Conservation (phyloP, 257 asterid species). For the Oldenlandia corymbosa region DNA sequence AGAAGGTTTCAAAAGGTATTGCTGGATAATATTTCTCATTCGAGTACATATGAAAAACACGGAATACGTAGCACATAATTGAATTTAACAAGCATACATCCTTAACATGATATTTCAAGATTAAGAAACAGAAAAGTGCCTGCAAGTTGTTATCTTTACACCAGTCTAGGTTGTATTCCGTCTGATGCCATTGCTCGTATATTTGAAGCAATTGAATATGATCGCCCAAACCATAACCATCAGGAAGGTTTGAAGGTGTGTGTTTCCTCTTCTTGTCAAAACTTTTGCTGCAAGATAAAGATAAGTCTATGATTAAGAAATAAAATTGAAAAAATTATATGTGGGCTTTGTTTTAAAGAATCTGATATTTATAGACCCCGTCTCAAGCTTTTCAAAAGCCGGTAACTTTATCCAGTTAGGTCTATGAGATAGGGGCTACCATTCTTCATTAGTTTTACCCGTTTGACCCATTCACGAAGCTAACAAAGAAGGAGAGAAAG, state of each 20-base stretch:
- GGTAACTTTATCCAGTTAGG: neutral
- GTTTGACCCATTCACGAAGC: neutral
- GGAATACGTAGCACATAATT: neutral
- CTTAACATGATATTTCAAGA: neutral
- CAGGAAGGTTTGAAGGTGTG: slow-evolving; percentile 75
- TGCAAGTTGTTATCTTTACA: slow-evolving; percentile 86
- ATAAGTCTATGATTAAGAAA: neutral
- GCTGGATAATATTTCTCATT: neutral
- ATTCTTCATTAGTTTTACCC: neutral
- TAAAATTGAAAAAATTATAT: neutral
- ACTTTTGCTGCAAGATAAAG: slow-evolving; percentile 38
- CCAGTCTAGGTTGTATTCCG: slow-evolving; percentile 58
- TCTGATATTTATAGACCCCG: neutral
- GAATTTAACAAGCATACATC: neutral
- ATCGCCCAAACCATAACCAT: slow-evolving; percentile 95
- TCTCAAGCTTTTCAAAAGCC: neutral
- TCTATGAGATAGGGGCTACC: neutral
- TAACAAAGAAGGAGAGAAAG: neutral
- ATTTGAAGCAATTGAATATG: slow-evolving; percentile 91
- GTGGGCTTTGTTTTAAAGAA: neutral
- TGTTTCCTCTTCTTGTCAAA: slow-evolving; percentile 70
- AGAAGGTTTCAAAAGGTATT: too few species aligned
- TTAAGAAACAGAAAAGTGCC: slow-evolving; percentile 26
- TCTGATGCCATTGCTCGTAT: slow-evolving; percentile 84
- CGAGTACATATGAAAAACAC: neutral